These are phyloP conservation scores for Rhizopogon vulgaris DNA, from an alignment of 768 basidiomycete species.

Conservation along the genomic window DNA sequence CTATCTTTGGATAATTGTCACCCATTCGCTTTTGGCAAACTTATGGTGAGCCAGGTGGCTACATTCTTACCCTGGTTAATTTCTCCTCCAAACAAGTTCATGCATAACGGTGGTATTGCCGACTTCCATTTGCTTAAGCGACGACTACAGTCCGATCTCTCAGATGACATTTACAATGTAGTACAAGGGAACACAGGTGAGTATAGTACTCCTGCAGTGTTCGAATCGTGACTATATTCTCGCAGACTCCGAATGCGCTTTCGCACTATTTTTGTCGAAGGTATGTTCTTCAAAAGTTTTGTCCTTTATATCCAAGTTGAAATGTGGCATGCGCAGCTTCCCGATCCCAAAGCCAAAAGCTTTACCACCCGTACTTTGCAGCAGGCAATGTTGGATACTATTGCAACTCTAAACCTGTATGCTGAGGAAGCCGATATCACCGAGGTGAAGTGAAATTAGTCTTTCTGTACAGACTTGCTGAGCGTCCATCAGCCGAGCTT, in stretches of 20 bases:
- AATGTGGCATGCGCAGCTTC: constrained; percentile 44
- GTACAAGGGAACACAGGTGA: constrained; percentile 91
- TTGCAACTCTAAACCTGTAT: constrained; percentile 69
- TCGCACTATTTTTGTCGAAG: constrained; percentile 85
- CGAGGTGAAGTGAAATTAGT: constrained; percentile 42
- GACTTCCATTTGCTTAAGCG: constrained; percentile 81
- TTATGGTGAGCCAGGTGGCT: constrained; percentile 59
- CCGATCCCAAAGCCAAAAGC: constrained; percentile 66
- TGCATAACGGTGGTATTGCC: constrained; percentile 95
- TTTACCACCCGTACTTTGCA: constrained; percentile 72
- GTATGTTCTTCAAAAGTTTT: constrained; percentile 26
- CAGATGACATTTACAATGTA: constrained; percentile 80
- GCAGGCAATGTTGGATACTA: constrained; percentile 85
- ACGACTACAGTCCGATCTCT: constrained; percentile 63
- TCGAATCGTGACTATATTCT: neutral
- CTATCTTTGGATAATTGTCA: constrained; percentile 93
- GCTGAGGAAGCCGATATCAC: constrained; percentile 66
- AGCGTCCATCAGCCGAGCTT: constrained; percentile 58
- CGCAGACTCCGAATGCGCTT: constrained; percentile 94
- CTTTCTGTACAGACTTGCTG: neutral
- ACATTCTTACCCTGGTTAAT: neutral
- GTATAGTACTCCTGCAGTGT: constrained; percentile 6
- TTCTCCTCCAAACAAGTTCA: constrained; percentile 52
- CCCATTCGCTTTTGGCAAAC: constrained; percentile 85
- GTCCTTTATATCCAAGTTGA: neutral